phyloP scores from a whole-genome alignment of 2,329 filamentous ascomycete species.

The Penicillium brevicompactum region DNA sequence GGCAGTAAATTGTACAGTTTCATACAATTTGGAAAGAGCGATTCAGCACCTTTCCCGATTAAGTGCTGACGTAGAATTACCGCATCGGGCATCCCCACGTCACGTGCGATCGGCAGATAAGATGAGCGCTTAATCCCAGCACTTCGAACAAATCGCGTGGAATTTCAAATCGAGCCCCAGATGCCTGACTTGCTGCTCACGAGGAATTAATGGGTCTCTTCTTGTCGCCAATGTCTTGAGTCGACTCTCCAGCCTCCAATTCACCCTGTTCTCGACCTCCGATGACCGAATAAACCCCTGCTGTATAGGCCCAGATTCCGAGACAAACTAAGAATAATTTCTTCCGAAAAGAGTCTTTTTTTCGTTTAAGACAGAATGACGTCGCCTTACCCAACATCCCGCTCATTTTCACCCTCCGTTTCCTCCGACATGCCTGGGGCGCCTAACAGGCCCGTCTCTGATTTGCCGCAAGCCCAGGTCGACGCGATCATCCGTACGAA shows the following conservation, averaged over 20 bases:
- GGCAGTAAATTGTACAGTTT: too few species aligned
- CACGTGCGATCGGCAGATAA: constrained; percentile 22
- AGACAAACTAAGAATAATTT: constrained; percentile 2
- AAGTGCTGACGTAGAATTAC: constrained; percentile 17
- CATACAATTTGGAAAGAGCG: too few species aligned
- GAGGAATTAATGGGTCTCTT: neutral
- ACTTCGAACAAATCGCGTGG: constrained; percentile 9
- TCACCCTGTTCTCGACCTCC: neutral
- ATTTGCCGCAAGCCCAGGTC: constrained; percentile 49
- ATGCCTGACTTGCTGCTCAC: constrained; percentile 3
- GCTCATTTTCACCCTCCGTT: constrained; percentile 33
- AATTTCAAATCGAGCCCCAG: constrained; percentile 14
- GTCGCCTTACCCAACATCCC: constrained; percentile 33
- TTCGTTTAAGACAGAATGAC: constrained; percentile 23
- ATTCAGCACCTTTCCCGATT: neutral
- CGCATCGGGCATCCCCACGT: constrained; percentile 24
- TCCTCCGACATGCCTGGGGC: constrained; percentile 26
- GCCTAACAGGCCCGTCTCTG: constrained; percentile 35
- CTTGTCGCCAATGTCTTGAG: constrained; percentile 4
- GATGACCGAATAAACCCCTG: constrained; percentile 9
- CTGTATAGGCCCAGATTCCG: constrained; percentile 6
- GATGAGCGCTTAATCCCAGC: constrained; percentile 14
- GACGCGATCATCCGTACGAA: constrained; percentile 52
- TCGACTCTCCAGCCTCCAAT: neutral
- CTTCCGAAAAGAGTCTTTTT: neutral